Percentiles rank a stretch among this genome's conserved stretches.
Conservation (phyloP, 306 rosid species). For the Castanea mollissima region DNA sequence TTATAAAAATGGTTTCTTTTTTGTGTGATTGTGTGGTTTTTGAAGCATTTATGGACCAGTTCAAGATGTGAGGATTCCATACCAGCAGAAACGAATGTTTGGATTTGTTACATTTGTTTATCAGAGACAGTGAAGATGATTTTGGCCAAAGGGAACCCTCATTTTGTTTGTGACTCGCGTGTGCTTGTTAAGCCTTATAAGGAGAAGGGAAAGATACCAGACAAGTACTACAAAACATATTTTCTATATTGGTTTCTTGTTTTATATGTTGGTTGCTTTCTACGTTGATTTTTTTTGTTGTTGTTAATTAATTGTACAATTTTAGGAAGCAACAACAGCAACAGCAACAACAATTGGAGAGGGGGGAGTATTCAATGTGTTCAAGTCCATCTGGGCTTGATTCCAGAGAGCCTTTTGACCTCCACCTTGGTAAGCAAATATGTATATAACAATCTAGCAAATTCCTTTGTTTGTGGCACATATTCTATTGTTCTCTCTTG, state of each 20-base stretch:
- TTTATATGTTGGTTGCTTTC: background rate
- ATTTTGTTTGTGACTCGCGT: conserved; percentile 92
- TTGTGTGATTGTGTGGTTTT: background rate
- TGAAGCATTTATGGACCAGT: conserved; percentile 97
- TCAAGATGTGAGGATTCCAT: conserved; percentile 97
- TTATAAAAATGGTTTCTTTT: background rate
- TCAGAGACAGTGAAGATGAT: conserved; percentile 88
- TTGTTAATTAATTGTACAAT: conserved; percentile 15
- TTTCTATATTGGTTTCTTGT: background rate
- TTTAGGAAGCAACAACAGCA: conserved; percentile 47
- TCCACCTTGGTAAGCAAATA: conserved; percentile 47
- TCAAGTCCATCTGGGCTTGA: conserved; percentile 44
- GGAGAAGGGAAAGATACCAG: conserved; percentile 94
- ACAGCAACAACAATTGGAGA: conserved; percentile 40
- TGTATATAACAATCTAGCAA: background rate
- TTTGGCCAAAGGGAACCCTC: conserved; percentile 92
- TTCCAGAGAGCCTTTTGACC: conserved; percentile 38
- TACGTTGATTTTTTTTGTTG: background rate
- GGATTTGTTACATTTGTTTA: conserved; percentile 94
- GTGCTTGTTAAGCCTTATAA: conserved; percentile 98
- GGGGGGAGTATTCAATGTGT: conserved; percentile 50
- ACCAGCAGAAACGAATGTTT: conserved; percentile 97
- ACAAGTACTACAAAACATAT: conserved; percentile 50
- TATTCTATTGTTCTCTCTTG: background rate
- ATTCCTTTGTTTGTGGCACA: background rate